Percentiles rank a stretch among this genome's conserved stretches.
Evolutionary conservation across 2,329 filamentous ascomycete species (phyloP).

Genomic region (Paracorniculantispora psalliotae): DNA sequence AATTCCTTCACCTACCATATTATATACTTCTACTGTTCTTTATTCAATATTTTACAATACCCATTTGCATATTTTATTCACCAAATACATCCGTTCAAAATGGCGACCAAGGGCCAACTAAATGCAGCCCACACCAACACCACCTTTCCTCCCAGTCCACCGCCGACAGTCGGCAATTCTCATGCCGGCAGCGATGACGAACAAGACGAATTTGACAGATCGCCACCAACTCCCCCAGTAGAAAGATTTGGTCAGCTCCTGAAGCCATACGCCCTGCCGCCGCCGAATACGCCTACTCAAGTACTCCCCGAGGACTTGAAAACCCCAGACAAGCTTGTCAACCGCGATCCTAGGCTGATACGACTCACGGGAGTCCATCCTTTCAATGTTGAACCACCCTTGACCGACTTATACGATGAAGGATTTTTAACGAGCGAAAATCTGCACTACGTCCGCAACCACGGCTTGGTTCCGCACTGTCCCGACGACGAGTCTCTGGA

Average conservation of each 20-base stretch:
- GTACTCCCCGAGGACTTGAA: slow-evolving; percentile 72
- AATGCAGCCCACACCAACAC: background rate
- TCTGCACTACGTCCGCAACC: slow-evolving; percentile 87
- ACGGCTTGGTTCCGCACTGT: slow-evolving; percentile 76
- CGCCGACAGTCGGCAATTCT: slow-evolving; percentile 22
- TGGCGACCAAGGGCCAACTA: background rate
- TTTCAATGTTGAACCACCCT: slow-evolving; percentile 83
- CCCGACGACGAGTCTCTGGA: slow-evolving; percentile 65
- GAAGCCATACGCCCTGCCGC: slow-evolving; percentile 60
- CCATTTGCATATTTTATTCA: background rate
- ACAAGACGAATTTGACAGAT: slow-evolving; percentile 13
- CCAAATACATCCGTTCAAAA: background rate
- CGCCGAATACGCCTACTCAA: slow-evolving; percentile 52
- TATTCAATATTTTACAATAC: background rate
- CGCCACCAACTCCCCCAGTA: background rate
- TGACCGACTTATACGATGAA: slow-evolving; percentile 70
- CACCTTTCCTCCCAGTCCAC: slow-evolving; percentile 11
- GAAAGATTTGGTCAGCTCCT: slow-evolving; percentile 16
- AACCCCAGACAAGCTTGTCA: slow-evolving; percentile 78
- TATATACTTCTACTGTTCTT: background rate
- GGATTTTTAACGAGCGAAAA: slow-evolving; percentile 85
- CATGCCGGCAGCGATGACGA: slow-evolving; percentile 30
- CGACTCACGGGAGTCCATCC: slow-evolving; percentile 84
- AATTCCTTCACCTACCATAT: background rate
- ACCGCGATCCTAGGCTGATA: slow-evolving; percentile 75